These are phyloP conservation scores for Pyrenophora graminea DNA, from an alignment of 2,329 filamentous ascomycete species.

Conservation along the genomic window DNA sequence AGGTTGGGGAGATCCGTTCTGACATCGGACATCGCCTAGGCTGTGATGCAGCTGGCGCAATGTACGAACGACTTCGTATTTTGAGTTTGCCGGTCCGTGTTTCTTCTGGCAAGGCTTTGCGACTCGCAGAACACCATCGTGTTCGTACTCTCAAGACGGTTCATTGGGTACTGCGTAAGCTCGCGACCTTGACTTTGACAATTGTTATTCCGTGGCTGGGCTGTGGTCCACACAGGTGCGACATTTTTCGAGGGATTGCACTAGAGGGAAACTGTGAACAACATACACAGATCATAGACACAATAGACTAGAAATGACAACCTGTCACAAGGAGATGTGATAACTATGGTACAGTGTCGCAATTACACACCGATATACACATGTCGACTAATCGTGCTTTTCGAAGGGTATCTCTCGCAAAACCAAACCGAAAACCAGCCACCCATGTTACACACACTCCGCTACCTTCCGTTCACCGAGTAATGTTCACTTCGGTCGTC, in stretches of 20 bases:
- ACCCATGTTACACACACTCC: neutral
- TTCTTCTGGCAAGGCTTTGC: no score
- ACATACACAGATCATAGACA: constrained; percentile 19
- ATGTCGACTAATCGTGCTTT: neutral
- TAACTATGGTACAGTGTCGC: neutral
- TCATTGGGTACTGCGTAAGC: neutral
- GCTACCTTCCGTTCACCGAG: neutral
- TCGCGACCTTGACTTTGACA: neutral
- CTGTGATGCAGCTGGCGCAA: constrained; percentile 1
- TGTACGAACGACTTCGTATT: no score
- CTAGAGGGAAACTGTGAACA: constrained; percentile 3
- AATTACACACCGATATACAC: neutral
- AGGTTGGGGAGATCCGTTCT: neutral
- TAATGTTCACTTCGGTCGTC: constrained; percentile 26
- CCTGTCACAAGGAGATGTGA: neutral
- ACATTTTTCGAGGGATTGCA: neutral
- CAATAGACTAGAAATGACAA: constrained; percentile 11
- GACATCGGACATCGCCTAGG: neutral
- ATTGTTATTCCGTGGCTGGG: neutral
- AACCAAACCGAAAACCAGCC: neutral
- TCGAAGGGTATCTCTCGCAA: neutral
- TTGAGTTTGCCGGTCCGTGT: no score
- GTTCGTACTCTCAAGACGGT: neutral
- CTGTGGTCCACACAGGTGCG: neutral
- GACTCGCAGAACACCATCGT: no score